Base-by-base conservation (phyloP, 1,284 basidiomycete genomes). In the Leucoagaricus sp. region DNA sequence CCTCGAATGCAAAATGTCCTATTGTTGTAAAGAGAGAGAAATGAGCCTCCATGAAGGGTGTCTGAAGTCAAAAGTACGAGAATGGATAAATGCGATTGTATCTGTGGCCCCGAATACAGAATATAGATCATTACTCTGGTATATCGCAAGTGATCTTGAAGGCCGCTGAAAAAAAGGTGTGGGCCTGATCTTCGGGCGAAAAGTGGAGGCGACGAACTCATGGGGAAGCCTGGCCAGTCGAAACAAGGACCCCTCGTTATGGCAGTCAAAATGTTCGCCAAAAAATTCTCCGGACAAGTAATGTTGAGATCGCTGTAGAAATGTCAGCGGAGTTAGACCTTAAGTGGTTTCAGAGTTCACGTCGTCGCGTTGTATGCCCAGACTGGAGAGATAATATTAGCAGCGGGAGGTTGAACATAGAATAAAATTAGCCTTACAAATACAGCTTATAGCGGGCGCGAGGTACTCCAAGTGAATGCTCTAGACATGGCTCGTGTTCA, bases 381-480 rank as follows among this genome's bases (percentile, higher is more conserved):
- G 23, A 49, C 48, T 49, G 13, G 13, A 4, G n/a, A 23, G 31
- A 19, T 4, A 7, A 31, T 34, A 8, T n/a, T 38, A 15, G 17
- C 7, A 38, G 17, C 25, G 4, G 28, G n/a, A 2, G 12, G 21
- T n/a, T 47, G n/a, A 49, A 15, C 8, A 31, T 4, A 13, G 19
- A 13, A 13, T 15, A 2, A 23, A 23, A 10, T 10, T 4, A 34
- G n/a, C 34, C 48, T 25, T 49, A 49, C 48, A 49, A 21, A 23
- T 31, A 26, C 48, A 49, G 2, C 23, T 4, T 5, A 33, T 33
- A 36, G 48, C 48, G 8, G 48, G 48, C 8, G 48, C 48, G 13
- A 49, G 48, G 34, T 15, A 49, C 13, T 49, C 48, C 19, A 49
- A 13, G 21, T 49, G 48, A 23, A 49, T 38, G 31, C 48, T 49